Evolutionary conservation across 352 stramenopile genomes (phyloP).

Genomic region (Peronospora farinosa): DNA sequence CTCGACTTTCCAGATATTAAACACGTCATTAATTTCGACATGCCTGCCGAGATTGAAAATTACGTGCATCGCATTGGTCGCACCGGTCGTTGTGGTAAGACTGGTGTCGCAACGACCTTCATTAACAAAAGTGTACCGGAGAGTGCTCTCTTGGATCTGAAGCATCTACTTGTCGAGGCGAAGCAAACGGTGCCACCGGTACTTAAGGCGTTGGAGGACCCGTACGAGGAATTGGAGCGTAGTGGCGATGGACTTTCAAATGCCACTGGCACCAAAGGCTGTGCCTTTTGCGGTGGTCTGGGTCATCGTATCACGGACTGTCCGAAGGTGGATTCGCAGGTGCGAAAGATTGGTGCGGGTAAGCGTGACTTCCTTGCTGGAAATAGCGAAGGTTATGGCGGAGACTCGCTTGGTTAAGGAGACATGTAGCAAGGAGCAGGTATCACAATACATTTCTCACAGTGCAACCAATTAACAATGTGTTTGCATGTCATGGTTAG

Average conservation of each 20-base stretch:
- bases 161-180: constrained; percentile 96
- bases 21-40: constrained; percentile 99
- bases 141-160: constrained; percentile 96
- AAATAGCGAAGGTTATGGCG: constrained; percentile 89
- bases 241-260: constrained; percentile 41
- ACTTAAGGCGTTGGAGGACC: constrained; percentile 96
- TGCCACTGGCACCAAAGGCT: constrained; percentile 88
- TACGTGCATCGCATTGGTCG: constrained; percentile 99
- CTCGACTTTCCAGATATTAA: constrained; percentile 99
- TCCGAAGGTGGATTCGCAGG: constrained; percentile 98
- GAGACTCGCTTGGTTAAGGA: constrained; percentile 81
- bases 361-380: constrained; percentile 92
- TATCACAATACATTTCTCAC: constrained; percentile 8
- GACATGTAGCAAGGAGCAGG: constrained; percentile 5
- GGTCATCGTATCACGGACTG: constrained; percentile 98
- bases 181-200: constrained; percentile 97
- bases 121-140: constrained; percentile 97
- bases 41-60: constrained; percentile 99
- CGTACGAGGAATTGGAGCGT: constrained; percentile 83
- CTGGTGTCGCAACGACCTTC: constrained; percentile 96
- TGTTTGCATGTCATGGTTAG: neutral
- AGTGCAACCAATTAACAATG: neutral
- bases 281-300: constrained; percentile 97
- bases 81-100: constrained; percentile 97
- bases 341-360: constrained; percentile 90